These are phyloP conservation scores for Capsicum chinense DNA, from an alignment of 257 asterid genomes.

Conservation along the genomic window DNA sequence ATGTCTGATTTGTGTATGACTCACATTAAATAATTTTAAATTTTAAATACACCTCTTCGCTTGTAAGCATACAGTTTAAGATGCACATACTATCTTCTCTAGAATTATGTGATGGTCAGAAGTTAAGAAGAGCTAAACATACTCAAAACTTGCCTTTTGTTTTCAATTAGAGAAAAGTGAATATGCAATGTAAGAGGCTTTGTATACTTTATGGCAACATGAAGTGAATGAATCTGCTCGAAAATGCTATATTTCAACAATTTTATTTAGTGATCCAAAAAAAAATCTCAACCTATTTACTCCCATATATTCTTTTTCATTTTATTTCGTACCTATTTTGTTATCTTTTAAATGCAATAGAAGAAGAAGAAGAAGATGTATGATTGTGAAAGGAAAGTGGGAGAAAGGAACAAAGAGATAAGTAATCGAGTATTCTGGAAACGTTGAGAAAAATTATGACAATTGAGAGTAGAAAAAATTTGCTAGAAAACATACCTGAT, in stretches of 20 bases:
- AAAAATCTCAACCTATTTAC: neutral
- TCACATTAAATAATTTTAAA: neutral
- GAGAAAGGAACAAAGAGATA: no score
- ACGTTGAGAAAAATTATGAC: no score
- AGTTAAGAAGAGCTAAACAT: neutral
- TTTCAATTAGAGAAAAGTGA: no score
- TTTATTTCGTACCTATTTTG: no score
- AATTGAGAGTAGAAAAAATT: no score
- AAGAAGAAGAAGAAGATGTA: no score
- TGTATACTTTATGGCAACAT: neutral
- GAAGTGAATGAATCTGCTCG: neutral
- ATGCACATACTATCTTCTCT: neutral
- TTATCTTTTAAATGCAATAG: no score
- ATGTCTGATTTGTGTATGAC: neutral
- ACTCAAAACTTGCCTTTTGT: neutral
- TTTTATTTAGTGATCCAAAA: neutral
- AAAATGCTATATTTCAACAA: neutral
- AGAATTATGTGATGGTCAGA: neutral
- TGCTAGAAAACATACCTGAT: no score
- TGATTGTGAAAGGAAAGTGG: no score
- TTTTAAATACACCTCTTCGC: slow-evolving; percentile 14
- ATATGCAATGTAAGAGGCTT: no score
- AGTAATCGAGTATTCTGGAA: no score
- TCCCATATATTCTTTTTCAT: no score
- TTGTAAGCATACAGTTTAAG: neutral